Base-by-base conservation (phyloP, 2,329 filamentous ascomycete species). In the Parasarocladium wereldwijsianum region DNA sequence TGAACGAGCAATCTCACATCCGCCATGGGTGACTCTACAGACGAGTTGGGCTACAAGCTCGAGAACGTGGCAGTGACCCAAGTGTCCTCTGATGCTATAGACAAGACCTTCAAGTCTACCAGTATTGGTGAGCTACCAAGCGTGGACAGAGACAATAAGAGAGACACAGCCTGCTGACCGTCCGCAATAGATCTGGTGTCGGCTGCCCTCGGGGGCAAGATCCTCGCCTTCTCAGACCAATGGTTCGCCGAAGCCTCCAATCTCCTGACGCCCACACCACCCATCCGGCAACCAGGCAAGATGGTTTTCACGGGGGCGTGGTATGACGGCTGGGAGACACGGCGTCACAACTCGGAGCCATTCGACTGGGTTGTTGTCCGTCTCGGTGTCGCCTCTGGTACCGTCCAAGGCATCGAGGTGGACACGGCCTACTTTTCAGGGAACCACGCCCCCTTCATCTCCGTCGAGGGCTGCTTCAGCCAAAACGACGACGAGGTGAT, bases 381-480 rank as follows among this genome's bases (percentile, higher is more conserved):
- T 32, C 60, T 79, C 5, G 74, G 74, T 27, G 74, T 79, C 21
- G 68, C 77, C 8, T 81, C 75, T 2, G 82, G 80, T 26, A 76
- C 64, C 11, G 68, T 87, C 17, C 65, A 70, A 35, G 82, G 82
- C 11, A 60, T 86, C 27, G 82, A 87, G 55, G 65, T 87, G 38
- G 80, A 87, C 54, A 87, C 82, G 3, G 72, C 78, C 29, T 82
- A 76, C 58, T 90, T 87, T 63, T 74, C 68, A 35, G 82, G 82
- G 36, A 87, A 87, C 55, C 76, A 87, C 46, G 82, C 81, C 6
- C 81, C 81, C 1, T 76, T 75, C 39, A 71, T 86, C 44, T 81
- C 75, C 0, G 76, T 90, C 12, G 75, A 87, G 49, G 82, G 78
- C 26, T 73, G 72, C 49, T 84, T 83, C 55, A 69, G 61, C 39